These are phyloP conservation scores for Clarireedia sp. DNA, from an alignment of 2,329 filamentous ascomycete species.

Conservation along the genomic window DNA sequence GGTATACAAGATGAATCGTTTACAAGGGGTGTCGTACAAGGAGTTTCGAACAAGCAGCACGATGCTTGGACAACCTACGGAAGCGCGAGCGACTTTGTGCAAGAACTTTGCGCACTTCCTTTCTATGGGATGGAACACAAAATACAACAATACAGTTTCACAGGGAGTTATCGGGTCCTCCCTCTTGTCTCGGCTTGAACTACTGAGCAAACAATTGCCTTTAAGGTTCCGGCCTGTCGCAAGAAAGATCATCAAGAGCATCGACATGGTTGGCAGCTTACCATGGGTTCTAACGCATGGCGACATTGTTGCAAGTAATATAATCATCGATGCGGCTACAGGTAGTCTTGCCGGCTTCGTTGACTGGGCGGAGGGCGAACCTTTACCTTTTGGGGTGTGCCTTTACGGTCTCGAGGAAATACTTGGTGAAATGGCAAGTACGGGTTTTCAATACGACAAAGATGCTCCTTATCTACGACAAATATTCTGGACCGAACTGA, in stretches of 20 bases:
- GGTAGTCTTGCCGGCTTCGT: constrained; percentile 46
- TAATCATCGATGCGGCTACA: constrained; percentile 40
- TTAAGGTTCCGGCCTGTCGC: constrained; percentile 24
- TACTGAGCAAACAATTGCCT: constrained; percentile 33
- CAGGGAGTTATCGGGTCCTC: constrained; percentile 35
- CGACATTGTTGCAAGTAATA: constrained; percentile 50
- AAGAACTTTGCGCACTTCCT: constrained; percentile 37
- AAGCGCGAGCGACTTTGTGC: constrained; percentile 30
- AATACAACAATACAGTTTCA: constrained; percentile 1
- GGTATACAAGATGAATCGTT: constrained; percentile 36
- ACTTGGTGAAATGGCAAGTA: constrained; percentile 38
- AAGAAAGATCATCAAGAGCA: constrained; percentile 19
- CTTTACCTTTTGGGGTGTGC: constrained; percentile 50
- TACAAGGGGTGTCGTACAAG: constrained; percentile 33
- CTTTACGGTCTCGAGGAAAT: constrained; percentile 55
- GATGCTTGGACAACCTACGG: neutral
- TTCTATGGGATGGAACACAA: constrained; percentile 31
- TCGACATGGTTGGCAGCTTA: constrained; percentile 34
- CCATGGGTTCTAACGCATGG: constrained; percentile 54
- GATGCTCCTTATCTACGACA: constrained; percentile 36
- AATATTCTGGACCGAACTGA: constrained; percentile 41
- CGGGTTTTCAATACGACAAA: constrained; percentile 35
- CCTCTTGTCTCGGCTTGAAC: constrained; percentile 33
- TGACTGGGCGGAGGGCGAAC: constrained; percentile 59
- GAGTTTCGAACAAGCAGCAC: constrained; percentile 28